These are phyloP conservation scores for Spergularia bocconei DNA, from an alignment of 148 eudicot species.

Conservation along the genomic window DNA sequence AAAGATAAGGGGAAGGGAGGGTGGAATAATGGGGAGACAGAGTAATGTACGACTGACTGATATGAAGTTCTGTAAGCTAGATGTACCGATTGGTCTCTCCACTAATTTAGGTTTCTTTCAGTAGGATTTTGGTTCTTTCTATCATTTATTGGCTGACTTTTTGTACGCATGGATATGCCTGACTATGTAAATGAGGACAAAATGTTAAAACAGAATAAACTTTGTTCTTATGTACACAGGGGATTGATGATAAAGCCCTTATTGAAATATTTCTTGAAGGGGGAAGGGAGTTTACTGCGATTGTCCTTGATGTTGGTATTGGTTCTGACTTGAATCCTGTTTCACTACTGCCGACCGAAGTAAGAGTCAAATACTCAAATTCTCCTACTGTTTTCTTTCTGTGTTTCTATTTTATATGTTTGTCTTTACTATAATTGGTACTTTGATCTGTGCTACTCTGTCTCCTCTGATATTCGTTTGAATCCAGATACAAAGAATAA, in stretches of 20 bases:
- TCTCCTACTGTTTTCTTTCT: not conserved
- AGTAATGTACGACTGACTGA: not conserved
- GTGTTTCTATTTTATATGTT: not conserved
- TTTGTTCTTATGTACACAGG: conserved; percentile 39
- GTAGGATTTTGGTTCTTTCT: too few relatives aligned
- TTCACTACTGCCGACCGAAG: conserved; percentile 74
- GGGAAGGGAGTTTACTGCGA: conserved; percentile 85
- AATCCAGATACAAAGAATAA: not conserved
- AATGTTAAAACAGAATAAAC: not conserved
- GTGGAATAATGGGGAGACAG: not conserved
- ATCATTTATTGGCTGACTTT: too few relatives aligned
- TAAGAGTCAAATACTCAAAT: conserved; percentile 17
- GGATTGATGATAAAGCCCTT: conserved; percentile 72
- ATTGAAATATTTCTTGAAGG: conserved; percentile 85
- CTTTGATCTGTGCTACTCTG: not conserved
- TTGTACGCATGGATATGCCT: not conserved
- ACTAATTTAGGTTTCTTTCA: not conserved
- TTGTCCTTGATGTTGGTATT: conserved; percentile 79
- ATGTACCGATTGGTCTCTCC: not conserved
- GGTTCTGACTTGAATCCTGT: conserved; percentile 59
- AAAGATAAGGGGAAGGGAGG: not conserved
- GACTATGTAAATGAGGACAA: not conserved
- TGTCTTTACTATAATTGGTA: not conserved
- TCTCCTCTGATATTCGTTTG: not conserved
- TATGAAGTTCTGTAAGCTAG: not conserved